phyloP scores from a whole-genome alignment of 2,329 filamentous ascomycete species.

The Pseudogymnoascus sp. region DNA sequence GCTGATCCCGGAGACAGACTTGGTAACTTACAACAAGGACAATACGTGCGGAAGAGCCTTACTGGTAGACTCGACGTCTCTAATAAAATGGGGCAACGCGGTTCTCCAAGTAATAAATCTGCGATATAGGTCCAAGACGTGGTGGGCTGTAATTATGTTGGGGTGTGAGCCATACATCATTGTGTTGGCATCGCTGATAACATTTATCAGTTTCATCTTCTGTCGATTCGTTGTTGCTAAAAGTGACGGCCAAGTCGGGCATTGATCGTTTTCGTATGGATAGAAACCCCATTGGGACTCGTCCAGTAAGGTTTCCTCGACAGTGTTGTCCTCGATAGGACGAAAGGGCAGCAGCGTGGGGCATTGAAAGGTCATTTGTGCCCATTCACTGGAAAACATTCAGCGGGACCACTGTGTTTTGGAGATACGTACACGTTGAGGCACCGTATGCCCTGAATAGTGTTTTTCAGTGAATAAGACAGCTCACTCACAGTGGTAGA shows the following conservation, averaged over 20 bases:
- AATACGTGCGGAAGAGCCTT: slow-evolving; percentile 28
- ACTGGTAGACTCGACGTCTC: slow-evolving; percentile 18
- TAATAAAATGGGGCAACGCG: slow-evolving; percentile 22
- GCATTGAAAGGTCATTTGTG: slow-evolving; percentile 27
- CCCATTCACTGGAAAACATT: slow-evolving; percentile 28
- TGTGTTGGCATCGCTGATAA: slow-evolving; percentile 22
- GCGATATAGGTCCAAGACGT: slow-evolving; percentile 24
- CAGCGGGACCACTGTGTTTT: slow-evolving; percentile 11
- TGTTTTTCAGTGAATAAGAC: slow-evolving; percentile 26
- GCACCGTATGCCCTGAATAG: slow-evolving; percentile 26
- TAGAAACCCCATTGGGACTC: slow-evolving; percentile 24
- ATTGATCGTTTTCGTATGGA: slow-evolving; percentile 18
- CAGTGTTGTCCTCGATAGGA: slow-evolving; percentile 12
- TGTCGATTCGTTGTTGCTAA: slow-evolving; percentile 26
- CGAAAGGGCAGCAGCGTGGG: slow-evolving; percentile 15
- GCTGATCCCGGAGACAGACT: not conserved
- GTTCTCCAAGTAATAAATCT: slow-evolving; percentile 25
- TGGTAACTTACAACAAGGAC: slow-evolving; percentile 27
- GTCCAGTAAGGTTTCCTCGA: slow-evolving; percentile 17
- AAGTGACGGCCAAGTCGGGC: slow-evolving; percentile 19
- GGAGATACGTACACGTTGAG: slow-evolving; percentile 26
- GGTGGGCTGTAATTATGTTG: slow-evolving; percentile 16
- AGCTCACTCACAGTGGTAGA: slow-evolving; percentile 15
- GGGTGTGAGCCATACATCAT: slow-evolving; percentile 22
- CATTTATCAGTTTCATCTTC: slow-evolving; percentile 24